Base-by-base conservation (phyloP, 2,329 filamentous ascomycete species). In the Phialemoniopsis sp. region DNA sequence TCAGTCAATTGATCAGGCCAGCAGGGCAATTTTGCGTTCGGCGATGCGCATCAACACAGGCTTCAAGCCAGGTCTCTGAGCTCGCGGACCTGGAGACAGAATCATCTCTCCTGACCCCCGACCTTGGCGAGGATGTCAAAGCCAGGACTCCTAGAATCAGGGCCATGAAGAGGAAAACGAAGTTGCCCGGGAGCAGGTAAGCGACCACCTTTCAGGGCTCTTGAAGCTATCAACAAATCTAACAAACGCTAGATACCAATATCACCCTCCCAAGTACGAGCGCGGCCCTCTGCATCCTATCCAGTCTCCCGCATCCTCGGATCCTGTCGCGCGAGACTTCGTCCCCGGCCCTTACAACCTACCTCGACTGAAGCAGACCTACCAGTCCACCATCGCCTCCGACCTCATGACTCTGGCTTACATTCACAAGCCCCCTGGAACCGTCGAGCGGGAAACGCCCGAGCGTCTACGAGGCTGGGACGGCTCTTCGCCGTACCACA, bases 281-380 rank as follows among this genome's bases (percentile, higher is more conserved):
- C 87, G 91, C 56, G 93, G 93, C 41, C 90, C 90, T 47, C 75
- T 97, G 17, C 90, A 97, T 60, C 93, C 93, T 37, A 82, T 96
- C 55, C 89, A 95, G 68, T 87, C 89, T 43, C 91, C 89, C n/a
- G 76, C 82, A 30, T 78, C 82, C 37, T 93, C 90, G 46, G 87
- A 96, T 55, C 90, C 90, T 1, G 78, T 85, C 19, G 95, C 93
- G 43, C 85, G 93, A 58, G 75, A 89, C 57, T 98, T 93, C 62
- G 73, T 87, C 18, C 90, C 93, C 1, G 93, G 93, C 0, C 93
- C 93, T 3, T 98, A 97, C 73, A 86, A 84, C 57, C 73, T 87
- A 36, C 87, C 91, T 12, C 86, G 93, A 39, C 76, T 96, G 43
- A 82, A 89, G 64, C 88, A 97, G 64, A 96, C 91, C 36, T 96